Base-by-base conservation (phyloP, 2,329 filamentous ascomycete genomes). In the Annulohypoxylon truncatum region DNA sequence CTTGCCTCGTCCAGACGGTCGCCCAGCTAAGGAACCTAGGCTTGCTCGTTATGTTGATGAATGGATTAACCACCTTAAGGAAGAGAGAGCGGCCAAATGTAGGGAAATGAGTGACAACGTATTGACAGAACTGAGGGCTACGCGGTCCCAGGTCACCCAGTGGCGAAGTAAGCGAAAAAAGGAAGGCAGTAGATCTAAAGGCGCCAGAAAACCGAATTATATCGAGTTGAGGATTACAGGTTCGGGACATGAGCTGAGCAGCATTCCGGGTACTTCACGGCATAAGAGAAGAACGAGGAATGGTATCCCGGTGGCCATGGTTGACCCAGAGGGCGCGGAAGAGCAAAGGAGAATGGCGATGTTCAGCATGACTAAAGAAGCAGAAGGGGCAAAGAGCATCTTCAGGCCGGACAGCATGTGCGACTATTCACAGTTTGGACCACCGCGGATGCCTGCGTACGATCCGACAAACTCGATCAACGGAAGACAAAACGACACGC, bases 1-100 rank as follows among this genome's bases (percentile, higher is more conserved):
- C 2, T 2, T n/a, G 29, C 20, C 40, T 24, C 46, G 51, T 24
- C 29, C 18, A 6, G 61, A 48, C 2, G 40, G 38, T 2, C 50
- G 56, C 6, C 33, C 38, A 12, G 15, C 24, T 12, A 69, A 42
- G 12, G 15, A 57, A 6, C 82, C 83, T 18, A 77, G 78, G 8
- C 68, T 86, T 5, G 69, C 76, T 56, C 74, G 75, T 22, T 61
- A 83, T 26, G 72, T 86, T 0, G 79, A 83, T 20, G 77, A 78
- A 5, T 86, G 83, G 82, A 80, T 84, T 47, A 61, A 72, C 4
- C 74, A 76, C 18, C 77, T 79, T 24, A 68, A 63, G 8, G 64
- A 68, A 7, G 55, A 71, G 10, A 67, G 74, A 24, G 55, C 73
- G 0, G 60, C 61, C 15, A 52, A 63, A 46, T 75, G 73, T 20